These are phyloP conservation scores for Coleophoma crateriformis DNA, from an alignment of 2,329 filamentous ascomycete genomes.

Conservation along the genomic window DNA sequence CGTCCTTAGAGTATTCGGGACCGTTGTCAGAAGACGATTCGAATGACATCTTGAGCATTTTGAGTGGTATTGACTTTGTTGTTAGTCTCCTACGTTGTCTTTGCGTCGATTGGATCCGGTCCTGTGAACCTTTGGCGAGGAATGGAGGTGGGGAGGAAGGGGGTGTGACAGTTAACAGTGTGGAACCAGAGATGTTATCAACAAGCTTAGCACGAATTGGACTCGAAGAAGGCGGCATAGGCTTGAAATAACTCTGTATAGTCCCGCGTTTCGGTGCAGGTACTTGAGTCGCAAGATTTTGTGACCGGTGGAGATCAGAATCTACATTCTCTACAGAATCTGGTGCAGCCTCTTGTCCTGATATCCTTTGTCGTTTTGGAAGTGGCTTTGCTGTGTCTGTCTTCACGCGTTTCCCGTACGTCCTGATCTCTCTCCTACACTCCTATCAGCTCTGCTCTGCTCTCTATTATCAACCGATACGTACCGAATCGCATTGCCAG, in stretches of 20 bases:
- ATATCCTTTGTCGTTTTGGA: constrained; percentile 12
- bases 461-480: neutral
- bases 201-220: neutral
- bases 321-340: too few species aligned
- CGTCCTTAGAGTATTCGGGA: too few species aligned
- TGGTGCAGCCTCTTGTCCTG: neutral
- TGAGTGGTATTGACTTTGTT: constrained; percentile 6
- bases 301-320: too few species aligned
- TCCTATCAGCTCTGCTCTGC: neutral
- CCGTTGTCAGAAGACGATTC: neutral
- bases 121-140: neutral
- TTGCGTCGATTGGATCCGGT: neutral
- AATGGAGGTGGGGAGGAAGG: constrained; percentile 9
- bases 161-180: neutral
- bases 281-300: neutral
- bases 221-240: constrained; percentile 9
- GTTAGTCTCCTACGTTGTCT: constrained; percentile 12
- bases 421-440: constrained; percentile 4
- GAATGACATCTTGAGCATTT: constrained; percentile 1
- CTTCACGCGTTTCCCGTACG: constrained; percentile 20
- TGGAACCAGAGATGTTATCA: neutral
- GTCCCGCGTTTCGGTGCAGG: constrained; percentile 8
- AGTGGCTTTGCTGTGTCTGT: constrained; percentile 5
- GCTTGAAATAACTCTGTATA: constrained; percentile 22
- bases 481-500: neutral